Base-by-base conservation (phyloP, 2,329 filamentous ascomycete species). In the Incumbomyces delicatus region DNA sequence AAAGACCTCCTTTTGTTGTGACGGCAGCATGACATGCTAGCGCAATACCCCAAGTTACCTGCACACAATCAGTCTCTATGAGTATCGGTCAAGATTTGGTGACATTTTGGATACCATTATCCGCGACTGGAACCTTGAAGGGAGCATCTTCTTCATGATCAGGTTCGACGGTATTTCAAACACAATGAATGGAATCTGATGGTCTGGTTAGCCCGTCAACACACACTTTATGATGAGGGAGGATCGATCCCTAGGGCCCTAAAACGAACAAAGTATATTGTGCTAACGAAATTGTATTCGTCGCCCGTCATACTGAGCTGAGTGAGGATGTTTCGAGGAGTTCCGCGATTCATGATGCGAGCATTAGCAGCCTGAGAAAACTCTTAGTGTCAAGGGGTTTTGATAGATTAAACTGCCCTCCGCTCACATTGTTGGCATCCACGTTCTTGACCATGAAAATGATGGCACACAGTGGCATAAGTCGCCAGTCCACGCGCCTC, bases 111-210 rank as follows among this genome's bases (percentile, higher is more conserved):
- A 54, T 16, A 64, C 51, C 33, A 66, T 61, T 50, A 68, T 66
- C 1, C 63, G 57, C 17, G 60, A 59, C 43, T 66, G 63, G 64
- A 63, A 67, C 2, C 58, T 53, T 11, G 60, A 54, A 0, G 65
- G 65, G n/a, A 54, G 61, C 42, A 63, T 53, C 22, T 57, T 56
- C 49, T 68, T 68, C 2, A 67, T 53, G 1, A 68, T 34, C 1
- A 68, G 52, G 46, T 68, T 69, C 47, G 61, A 63, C 0, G 66
- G 67, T 1, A 62, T 58, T 56, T 70, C 66, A 37, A 68, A 66
- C 32, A 69, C 46, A 34, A 68, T 66, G 38, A 67, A 68, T 6
- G 58, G 54, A 37, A 69, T 67, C 41, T 33, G 34, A 31, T 39
- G 22, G 17, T 62, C 63, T 10, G 17, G 31, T 35, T 35, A 34